Evolutionary conservation across 2,329 filamentous ascomycete species (phyloP), one percentile per base, ranked within the genome.

Genomic region (Cryphonectria nitschkei): DNA sequence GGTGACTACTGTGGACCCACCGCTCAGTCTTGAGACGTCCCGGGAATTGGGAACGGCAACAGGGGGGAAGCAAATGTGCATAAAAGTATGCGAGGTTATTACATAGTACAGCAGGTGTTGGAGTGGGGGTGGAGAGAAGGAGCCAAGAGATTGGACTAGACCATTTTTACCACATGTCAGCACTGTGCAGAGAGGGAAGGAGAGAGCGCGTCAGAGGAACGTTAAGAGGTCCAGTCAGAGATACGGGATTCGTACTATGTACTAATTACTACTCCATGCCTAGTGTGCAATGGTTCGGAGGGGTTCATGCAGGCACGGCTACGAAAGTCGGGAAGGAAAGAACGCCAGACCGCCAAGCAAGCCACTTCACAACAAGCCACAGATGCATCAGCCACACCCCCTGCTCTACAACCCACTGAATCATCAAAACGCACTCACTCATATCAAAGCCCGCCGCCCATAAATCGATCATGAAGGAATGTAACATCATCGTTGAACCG

Each of bases 31-130:
- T 3, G 43, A 56, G 54, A 54, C 26, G 46, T 41, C 37, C 65
- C 65, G 65, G 65, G 65, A 67, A 32, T 46, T 67, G 65, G 54
- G 52, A 39, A 61, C 65, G 65, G 65, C 65, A 67, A 67, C n/a
- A 16, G 29, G 34, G 52, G 37, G 46, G 19, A 3, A 22, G 26
- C 56, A 39, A 11, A 8, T 62, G 32, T 34, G 46, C 46, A 50
- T 50, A n/a, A 50, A 19, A 19, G 46, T 50, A 50, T 29, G 61
- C n/a, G 61, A 16, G 61, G 61, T 26, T 50, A 50, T 50, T 39
- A 6, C 34, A 34, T 34, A 34, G 34, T 34, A 34, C 34, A 34
- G 34, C 6, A 39, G 11, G 46, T 50, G 46, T 22, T 50, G 46
- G 22, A 50, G 46, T n/a, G 46, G 46, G 46, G n/a, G 46, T n/a